Evolutionary conservation across 805 yeast genomes (phyloP), one percentile per base, ranked within the genome.

Genomic region (Ogataea allantospora): DNA sequence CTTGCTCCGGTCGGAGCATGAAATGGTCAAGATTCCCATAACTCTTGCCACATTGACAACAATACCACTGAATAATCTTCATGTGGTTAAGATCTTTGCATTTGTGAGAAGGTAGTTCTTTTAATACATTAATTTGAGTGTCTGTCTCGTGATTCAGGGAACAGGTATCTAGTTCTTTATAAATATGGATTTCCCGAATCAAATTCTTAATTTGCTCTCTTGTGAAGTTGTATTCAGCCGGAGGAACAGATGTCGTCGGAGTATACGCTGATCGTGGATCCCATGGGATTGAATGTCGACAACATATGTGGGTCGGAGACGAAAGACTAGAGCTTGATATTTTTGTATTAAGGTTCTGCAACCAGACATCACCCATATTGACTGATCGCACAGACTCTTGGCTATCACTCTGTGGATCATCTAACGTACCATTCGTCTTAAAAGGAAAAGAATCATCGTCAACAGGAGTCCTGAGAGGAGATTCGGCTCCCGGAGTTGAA

Each of bases 41-140:
- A 27, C 56, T 44, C 31, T 53, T 51, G 12, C 60, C 63, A 36
- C 63, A 58, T 25, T 54, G 55, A 28, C 63, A 58, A 33, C 63
- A 58, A 33, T 54, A 56, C 63, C 63, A 58, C 31, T 58, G 63
- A 13, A 54, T 42, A 7, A 58, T 56, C 30, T 55, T 54, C 46
- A 48, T 49, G 22, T 35, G 39, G 30, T 55, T 54, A 12, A 45
- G 26, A 10, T 24, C 28, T 24, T 32, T 34, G 15, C 28, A 27
- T 12, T 27, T 34, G 10, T 31, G 16, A 2, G 33, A 24, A 1
- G 47, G 26, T 6, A 46, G 20, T 10, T 30, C 38, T 3, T 33
- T 12, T 14, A 49, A 40, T 17, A 40, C 39, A 26, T 46, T 48
- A 13, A 46, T 12, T 6, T n/a, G n/a, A n/a, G n/a, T n/a, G n/a